phyloP scores from a whole-genome alignment of 2,329 filamentous ascomycete species.

The Pseudopithomyces maydicus region DNA sequence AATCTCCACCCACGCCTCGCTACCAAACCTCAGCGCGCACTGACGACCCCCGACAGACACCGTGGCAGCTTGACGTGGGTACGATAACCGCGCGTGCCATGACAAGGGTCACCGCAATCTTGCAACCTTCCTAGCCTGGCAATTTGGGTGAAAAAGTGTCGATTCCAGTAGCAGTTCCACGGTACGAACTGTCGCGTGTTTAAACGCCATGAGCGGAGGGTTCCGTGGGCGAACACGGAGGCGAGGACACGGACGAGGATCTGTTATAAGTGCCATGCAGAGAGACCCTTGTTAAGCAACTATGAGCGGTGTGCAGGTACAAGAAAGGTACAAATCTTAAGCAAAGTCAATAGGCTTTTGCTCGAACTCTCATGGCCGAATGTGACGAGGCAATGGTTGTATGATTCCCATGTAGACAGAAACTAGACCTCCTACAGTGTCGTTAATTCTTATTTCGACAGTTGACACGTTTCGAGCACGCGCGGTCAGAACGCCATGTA shows the following conservation, averaged over 20 bases:
- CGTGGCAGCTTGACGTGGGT: conserved; percentile 6
- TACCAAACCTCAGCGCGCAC: not conserved
- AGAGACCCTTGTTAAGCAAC: not conserved
- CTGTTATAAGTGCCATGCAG: conserved; percentile 1
- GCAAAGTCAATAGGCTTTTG: not conserved
- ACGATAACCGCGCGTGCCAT: not conserved
- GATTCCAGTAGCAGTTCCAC: conserved; percentile 26
- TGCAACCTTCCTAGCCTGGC: conserved; percentile 13
- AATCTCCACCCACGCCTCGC: conserved; percentile 14
- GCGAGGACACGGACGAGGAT: conserved; percentile 1
- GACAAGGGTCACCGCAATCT: conserved; percentile 5
- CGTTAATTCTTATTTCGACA: not conserved
- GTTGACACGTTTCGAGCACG: not conserved
- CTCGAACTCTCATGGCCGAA: too few relatives aligned
- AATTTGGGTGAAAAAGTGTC: conserved; percentile 18
- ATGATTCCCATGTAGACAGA: too few relatives aligned
- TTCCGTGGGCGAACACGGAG: conserved; percentile 5
- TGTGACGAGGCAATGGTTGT: too few relatives aligned
- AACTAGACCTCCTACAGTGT: not conserved
- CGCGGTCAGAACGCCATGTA: not conserved
- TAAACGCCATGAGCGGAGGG: not conserved
- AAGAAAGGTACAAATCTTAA: not conserved
- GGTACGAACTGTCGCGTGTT: conserved; percentile 19
- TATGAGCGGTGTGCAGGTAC: not conserved
- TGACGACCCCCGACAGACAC: not conserved